Base-by-base conservation (phyloP, 257 asterid genomes). In the Lycium ferocissimum region DNA sequence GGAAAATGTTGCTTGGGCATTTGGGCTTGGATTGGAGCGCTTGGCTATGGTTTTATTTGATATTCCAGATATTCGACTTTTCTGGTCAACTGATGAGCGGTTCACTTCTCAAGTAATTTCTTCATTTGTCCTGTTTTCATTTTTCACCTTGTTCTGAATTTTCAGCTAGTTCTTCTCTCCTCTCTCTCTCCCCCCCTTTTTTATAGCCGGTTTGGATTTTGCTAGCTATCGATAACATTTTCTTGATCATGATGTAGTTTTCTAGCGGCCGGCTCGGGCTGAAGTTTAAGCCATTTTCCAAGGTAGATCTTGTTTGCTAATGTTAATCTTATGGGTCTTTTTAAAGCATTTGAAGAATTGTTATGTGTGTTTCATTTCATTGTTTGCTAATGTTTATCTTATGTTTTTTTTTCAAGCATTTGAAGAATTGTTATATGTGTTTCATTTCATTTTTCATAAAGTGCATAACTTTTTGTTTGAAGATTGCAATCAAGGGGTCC, bases 1-100 rank as follows among this genome's bases (percentile, higher is more conserved):
- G 13, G 91, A 92, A 72, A 92, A 90, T 88, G 96, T 95, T 80
- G 99, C 98, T 86, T 97, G 99, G 99, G 99, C 99, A 61, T 96
- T 96, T 89, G 99, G 99, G 79, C 99, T 96, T 89, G 99, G 99
- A 69, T 88, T 96, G 89, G 98, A 96, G 90, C 92, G 98, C 35
- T 84, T 96, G 86, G 98, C 99, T 43, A 96, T 96, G 99, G 98
- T 96, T 86, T 89, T 95, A 57, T 95, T 95, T 85, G 98, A 96
- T 83, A 96, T 95, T 89, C 98, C 99, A 81, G 98, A 95, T 89
- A 94, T 96, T 84, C 97, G 97, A 72, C 98, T 96, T 86, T 96
- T 96, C 91, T 96, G 99, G 99, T 89, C 96, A 12, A 78, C 80
- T n/a, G 99, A 97, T 69, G 91, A 94, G 89, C 99, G 95, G 81